These are phyloP conservation scores for Cokeromyces recurvatus DNA, from an alignment of 371 early-diverging fungal species.

Conservation along the genomic window DNA sequence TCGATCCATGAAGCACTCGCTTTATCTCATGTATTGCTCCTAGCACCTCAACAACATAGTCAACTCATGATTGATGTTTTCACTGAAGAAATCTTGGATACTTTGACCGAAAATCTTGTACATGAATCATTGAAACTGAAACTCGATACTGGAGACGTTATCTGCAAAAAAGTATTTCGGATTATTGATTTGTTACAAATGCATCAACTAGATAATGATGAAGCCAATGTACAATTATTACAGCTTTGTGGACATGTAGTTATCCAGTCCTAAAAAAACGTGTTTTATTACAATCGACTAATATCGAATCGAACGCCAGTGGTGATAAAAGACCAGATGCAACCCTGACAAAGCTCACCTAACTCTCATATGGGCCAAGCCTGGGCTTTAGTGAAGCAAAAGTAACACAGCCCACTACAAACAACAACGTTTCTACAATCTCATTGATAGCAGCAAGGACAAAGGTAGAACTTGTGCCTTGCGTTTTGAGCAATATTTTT, in stretches of 20 bases:
- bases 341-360: constrained; percentile 16
- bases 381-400: constrained; percentile 23
- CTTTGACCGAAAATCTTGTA: constrained; percentile 13
- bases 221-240: constrained; percentile 17
- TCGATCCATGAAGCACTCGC: constrained; percentile 17
- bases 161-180: constrained; percentile 13
- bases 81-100: constrained; percentile 17
- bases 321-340: constrained; percentile 20
- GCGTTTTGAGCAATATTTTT: constrained; percentile 22
- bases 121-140: constrained; percentile 13
- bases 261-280: constrained; percentile 7
- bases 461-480: constrained; percentile 16
- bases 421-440: constrained; percentile 18
- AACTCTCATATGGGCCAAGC: constrained; percentile 20
- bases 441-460: constrained; percentile 18
- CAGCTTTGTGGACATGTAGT: constrained; percentile 14
- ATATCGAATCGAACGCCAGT: constrained; percentile 19
- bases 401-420: constrained; percentile 18
- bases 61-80: constrained; percentile 14
- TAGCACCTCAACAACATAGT: constrained; percentile 16
- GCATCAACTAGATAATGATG: constrained; percentile 15
- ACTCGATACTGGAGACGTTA: constrained; percentile 7
- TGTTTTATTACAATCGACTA: constrained; percentile 16
- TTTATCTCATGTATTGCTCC: constrained; percentile 14
- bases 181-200: constrained; percentile 16